A percentile compares a stretch with the other conserved stretches of the same genome.
phyloP scores from a whole-genome alignment of 2,329 filamentous ascomycete genomes.

The Fusarium phyllophilum region DNA sequence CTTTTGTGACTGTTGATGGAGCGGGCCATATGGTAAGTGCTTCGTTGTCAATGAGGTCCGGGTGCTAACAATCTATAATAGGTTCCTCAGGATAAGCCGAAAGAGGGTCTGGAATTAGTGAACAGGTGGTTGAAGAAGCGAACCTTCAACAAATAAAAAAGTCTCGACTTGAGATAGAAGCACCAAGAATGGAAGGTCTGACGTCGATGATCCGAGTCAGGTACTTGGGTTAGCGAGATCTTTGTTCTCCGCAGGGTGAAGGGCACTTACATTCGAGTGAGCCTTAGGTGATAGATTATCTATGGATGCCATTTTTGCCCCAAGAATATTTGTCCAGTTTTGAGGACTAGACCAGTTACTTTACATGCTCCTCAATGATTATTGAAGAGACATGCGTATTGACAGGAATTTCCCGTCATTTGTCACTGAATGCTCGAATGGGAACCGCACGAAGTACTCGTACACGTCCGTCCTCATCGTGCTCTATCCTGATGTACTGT shows the following conservation, averaged over 20 bases:
- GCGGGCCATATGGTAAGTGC: conserved; percentile 33
- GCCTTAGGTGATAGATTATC: no score
- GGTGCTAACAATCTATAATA: background rate
- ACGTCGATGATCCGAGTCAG: no score
- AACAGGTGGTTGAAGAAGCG: conserved; percentile 22
- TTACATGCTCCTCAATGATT: no score
- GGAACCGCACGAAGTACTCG: no score
- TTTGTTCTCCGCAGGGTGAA: no score
- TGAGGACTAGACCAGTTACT: no score
- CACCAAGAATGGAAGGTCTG: no score
- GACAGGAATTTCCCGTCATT: accelerated
- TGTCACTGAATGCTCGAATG: background rate
- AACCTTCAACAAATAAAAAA: background rate
- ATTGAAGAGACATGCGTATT: no score
- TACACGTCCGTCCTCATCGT: background rate
- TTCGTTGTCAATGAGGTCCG: accelerated
- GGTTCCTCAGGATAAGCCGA: conserved; percentile 19
- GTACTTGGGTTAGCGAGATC: no score
- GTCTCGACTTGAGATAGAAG: accelerated
- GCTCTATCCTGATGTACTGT: accelerated
- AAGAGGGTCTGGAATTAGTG: background rate
- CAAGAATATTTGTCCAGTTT: no score
- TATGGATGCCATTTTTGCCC: no score
- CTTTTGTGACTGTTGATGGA: conserved; percentile 25
- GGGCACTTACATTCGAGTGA: no score